Percentiles rank a stretch among this genome's conserved stretches.
Evolutionary conservation across 2,329 filamentous ascomycete species (phyloP).

Genomic region (Podosphaera leucotricha): DNA sequence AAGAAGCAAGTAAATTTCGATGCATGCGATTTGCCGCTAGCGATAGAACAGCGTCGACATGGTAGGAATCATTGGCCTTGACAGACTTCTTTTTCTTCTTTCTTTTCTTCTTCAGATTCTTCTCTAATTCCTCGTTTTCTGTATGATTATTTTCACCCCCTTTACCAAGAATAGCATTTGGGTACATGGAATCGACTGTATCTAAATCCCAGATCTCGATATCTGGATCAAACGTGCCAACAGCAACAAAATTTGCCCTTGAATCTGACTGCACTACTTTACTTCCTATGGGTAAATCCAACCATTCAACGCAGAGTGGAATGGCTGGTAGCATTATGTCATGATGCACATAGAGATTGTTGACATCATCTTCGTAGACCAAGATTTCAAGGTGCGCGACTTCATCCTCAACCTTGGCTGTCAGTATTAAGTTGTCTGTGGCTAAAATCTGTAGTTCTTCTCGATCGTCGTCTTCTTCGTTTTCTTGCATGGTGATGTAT

Average conservation of each 20-base stretch:
- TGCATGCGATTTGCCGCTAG: slow-evolving; percentile 84
- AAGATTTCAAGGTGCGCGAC: slow-evolving; percentile 92
- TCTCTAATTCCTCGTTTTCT: slow-evolving; percentile 22
- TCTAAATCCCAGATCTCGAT: slow-evolving; percentile 98
- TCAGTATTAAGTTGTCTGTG: slow-evolving; percentile 78
- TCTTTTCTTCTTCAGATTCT: slow-evolving; percentile 41
- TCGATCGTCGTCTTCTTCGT: slow-evolving; percentile 51
- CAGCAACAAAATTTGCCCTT: slow-evolving; percentile 73
- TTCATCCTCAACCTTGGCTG: slow-evolving; percentile 89
- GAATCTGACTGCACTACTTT: slow-evolving; percentile 34
- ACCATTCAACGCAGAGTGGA: slow-evolving; percentile 84
- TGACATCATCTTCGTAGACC: slow-evolving; percentile 82
- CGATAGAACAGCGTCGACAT: slow-evolving; percentile 81
- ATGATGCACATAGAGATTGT: slow-evolving; percentile 97
- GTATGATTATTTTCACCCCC: slow-evolving; percentile 25
- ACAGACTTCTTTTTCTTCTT: slow-evolving; percentile 82
- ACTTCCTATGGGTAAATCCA: slow-evolving; percentile 74
- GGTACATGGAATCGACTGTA: slow-evolving; percentile 92
- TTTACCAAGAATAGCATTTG: slow-evolving; percentile 82
- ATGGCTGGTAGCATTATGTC: slow-evolving; percentile 98
- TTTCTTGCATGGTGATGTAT: slow-evolving; percentile 71
- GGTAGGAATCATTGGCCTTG: slow-evolving; percentile 75
- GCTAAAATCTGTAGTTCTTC: slow-evolving; percentile 84
- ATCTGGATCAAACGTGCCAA: slow-evolving; percentile 94
- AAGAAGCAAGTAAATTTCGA: slow-evolving; percentile 80